These are phyloP conservation scores for Phialophora expanda DNA, from an alignment of 2,329 filamentous ascomycete species.

Conservation along the genomic window DNA sequence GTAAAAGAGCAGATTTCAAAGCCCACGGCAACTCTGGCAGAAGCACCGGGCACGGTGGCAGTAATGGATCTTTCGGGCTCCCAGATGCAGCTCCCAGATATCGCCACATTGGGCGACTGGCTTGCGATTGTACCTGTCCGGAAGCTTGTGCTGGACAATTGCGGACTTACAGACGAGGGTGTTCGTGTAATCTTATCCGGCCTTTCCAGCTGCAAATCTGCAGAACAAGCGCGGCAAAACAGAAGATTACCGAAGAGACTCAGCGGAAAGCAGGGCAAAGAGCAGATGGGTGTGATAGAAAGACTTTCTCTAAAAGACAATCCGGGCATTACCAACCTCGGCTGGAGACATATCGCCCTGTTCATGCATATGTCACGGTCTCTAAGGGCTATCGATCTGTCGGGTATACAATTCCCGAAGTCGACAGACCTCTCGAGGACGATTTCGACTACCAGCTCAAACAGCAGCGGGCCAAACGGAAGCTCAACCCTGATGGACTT, in stretches of 20 bases:
- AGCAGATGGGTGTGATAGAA: conserved; percentile 73
- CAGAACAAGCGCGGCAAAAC: conserved; percentile 61
- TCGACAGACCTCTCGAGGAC: conserved; percentile 33
- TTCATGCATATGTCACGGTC: conserved; percentile 91
- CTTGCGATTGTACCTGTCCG: conserved; percentile 90
- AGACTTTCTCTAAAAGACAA: conserved; percentile 90
- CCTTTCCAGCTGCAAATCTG: conserved; percentile 76
- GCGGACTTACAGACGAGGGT: conserved; percentile 83
- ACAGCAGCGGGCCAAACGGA: conserved; percentile 14
- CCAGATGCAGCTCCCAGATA: conserved; percentile 79
- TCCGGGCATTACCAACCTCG: conserved; percentile 77
- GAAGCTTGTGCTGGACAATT: conserved; percentile 84
- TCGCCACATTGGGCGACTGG: conserved; percentile 89
- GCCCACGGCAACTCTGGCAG: conserved; percentile 66
- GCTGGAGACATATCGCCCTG: conserved; percentile 88
- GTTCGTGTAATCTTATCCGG: conserved; percentile 85
- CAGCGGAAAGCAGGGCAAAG: conserved; percentile 41
- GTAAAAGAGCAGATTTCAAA: conserved; percentile 86
- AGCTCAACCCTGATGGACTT: conserved; percentile 54
- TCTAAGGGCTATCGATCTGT: conserved; percentile 83
- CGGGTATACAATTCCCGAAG: conserved; percentile 74
- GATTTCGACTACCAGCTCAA: conserved; percentile 33
- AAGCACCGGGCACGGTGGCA: conserved; percentile 74
- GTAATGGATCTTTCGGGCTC: conserved; percentile 85
- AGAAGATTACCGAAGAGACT: conserved; percentile 49